Base-by-base conservation (phyloP, 2,329 filamentous ascomycete genomes). In the Diaporthe velutina region DNA sequence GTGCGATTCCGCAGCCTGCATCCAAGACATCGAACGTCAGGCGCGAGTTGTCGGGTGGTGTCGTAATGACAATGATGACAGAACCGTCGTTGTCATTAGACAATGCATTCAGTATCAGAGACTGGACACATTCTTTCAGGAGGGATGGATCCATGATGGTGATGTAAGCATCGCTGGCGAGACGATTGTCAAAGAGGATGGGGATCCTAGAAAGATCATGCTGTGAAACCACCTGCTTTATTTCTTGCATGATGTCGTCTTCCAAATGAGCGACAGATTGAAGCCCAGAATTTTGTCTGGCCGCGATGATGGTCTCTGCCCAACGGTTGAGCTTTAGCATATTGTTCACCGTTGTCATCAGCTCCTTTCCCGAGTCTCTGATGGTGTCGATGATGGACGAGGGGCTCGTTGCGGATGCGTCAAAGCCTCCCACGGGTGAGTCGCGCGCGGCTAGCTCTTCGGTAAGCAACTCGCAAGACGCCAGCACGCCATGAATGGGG, bases 401-500 rank as follows among this genome's bases (percentile, higher is more conserved):
- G 67, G 0, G 78, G 68, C 70, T 74, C 9, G 79, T 68, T 15
- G 28, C 52, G 25, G 52, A 33, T 25, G 15, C 40, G 7, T 40
- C 22, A n/a, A 40, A 2, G 13, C 13, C 40, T 1, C n/a, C 50
- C 2, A 71, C 64, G 9, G 75, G 50, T 0, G 80, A 58, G 2
- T 80, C 79, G 3, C 77, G 73, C 4, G 77, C 76, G 38, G 79
- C 81, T 0, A 86, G 73, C 50, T 87, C 86, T 72, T 87, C 86
- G 0, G 81, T 82, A 1, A 87, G 78, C 0, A 88, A 77, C 22
- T 88, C 81, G 1, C 78, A 78, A 1, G 80, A 81, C 1, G 81
- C 82, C 0, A 88, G 80, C 3, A 88, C 86, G 0, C 86, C 86
- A 45, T 88, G 86, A 6, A 88, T 86, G 0, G 86, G 86, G 0